A percentile compares a stretch with the other conserved stretches of the same genome.
Evolutionary conservation across 495 filamentous ascomycete species (phyloP).

Genomic region (Penicillium lividum): DNA sequence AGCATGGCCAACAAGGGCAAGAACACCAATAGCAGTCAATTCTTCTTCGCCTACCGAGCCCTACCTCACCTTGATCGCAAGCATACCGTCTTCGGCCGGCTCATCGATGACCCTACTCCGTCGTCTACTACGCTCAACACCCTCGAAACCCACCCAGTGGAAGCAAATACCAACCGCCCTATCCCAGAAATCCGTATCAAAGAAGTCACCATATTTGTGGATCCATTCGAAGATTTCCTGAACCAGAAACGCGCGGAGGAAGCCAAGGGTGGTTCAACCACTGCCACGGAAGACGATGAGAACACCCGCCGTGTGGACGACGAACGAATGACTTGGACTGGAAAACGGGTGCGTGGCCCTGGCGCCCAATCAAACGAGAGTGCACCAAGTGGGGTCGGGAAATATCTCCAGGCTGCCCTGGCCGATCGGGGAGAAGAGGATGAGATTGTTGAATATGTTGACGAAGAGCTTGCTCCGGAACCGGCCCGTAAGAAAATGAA

Average conservation of each 20-base stretch:
- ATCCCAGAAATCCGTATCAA: constrained; percentile 73
- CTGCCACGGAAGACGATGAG: constrained; percentile 38
- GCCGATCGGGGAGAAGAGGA: constrained; percentile 49
- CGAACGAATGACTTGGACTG: constrained; percentile 87
- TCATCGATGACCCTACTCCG: constrained; percentile 73
- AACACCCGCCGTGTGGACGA: constrained; percentile 71
- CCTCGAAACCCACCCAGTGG: constrained; percentile 71
- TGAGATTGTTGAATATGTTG: constrained; percentile 60
- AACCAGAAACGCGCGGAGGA: constrained; percentile 55
- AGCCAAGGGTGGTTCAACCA: constrained; percentile 38
- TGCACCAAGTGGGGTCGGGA: constrained; percentile 62
- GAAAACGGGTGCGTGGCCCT: constrained; percentile 67
- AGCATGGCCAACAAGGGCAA: constrained; percentile 99
- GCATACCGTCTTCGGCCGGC: constrained; percentile 90
- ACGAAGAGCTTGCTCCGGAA: constrained; percentile 60
- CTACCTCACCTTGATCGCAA: constrained; percentile 86
- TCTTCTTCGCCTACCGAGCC: constrained; percentile 88
- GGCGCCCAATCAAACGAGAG: constrained; percentile 53
- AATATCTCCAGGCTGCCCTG: constrained; percentile 69
- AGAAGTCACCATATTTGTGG: constrained; percentile 84
- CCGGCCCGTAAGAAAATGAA: constrained; percentile 81
- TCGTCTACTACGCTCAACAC: constrained; percentile 58
- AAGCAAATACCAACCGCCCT: constrained; percentile 68
- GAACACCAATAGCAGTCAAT: constrained; percentile 93
- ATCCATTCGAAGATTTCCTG: constrained; percentile 91